Percentiles rank a stretch among this genome's conserved stretches.
Conservation (phyloP, 1,139 yeast genomes). For the Geotrichum australiense region DNA sequence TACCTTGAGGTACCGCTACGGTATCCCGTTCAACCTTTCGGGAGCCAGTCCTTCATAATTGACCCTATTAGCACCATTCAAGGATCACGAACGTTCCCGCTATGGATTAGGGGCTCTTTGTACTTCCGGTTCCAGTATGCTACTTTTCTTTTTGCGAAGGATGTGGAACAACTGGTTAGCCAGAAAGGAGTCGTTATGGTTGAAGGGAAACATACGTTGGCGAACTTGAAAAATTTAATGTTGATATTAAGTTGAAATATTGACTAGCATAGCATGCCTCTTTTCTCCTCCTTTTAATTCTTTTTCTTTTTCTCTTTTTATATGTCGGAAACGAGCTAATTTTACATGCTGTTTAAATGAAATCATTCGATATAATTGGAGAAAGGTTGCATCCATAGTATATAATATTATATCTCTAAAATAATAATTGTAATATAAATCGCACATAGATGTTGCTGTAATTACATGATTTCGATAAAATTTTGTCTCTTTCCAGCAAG, state of each 20-base stretch:
- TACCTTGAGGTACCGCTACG: constrained; percentile 44
- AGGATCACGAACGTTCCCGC: constrained; percentile 41
- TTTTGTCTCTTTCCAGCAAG: too few species aligned
- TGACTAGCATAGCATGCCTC: too few species aligned
- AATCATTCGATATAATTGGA: too few species aligned
- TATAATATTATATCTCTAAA: too few species aligned
- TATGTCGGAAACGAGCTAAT: too few species aligned
- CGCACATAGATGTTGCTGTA: too few species aligned
- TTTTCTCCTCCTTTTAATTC: too few species aligned
- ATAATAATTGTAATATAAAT: too few species aligned
- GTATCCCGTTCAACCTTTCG: constrained; percentile 46
- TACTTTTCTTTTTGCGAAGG: constrained; percentile 41
- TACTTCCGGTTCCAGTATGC: constrained; percentile 49
- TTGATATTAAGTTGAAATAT: constrained; percentile 25
- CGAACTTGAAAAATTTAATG: constrained; percentile 36
- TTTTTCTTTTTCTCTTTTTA: too few species aligned
- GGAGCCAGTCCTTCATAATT: constrained; percentile 45
- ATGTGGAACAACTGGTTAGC: constrained; percentile 46
- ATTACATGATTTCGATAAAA: too few species aligned
- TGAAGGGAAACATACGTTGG: constrained; percentile 37
- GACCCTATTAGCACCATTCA: constrained; percentile 45
- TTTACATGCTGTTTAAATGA: too few species aligned
- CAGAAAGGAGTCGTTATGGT: constrained; percentile 32
- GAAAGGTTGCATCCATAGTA: too few species aligned
- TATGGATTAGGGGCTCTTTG: constrained; percentile 44